phyloP scores from a whole-genome alignment of 148 eudicot genomes.

The Vaccinium corymbosum region DNA sequence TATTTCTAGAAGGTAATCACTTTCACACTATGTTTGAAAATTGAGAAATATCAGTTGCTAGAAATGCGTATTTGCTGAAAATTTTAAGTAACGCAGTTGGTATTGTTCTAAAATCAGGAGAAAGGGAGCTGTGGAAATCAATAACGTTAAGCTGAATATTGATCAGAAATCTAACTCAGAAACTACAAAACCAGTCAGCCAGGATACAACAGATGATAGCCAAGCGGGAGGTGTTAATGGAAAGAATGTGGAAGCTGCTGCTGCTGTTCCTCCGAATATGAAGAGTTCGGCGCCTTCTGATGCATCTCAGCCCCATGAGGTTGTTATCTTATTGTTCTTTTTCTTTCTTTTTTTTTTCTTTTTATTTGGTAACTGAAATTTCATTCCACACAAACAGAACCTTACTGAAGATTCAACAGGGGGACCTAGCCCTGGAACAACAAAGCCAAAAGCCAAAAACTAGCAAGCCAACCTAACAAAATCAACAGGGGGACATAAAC shows the following conservation, averaged over 20 bases:
- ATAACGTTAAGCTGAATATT: conserved; percentile 28
- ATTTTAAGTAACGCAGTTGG: background rate
- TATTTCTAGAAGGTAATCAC: conserved; percentile 39
- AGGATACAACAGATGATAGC: conserved; percentile 11
- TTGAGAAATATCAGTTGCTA: background rate
- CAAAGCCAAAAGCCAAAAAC: background rate
- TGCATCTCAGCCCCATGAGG: conserved; percentile 40
- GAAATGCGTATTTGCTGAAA: background rate
- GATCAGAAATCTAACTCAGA: conserved; percentile 33
- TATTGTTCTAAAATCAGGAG: conserved; percentile 33
- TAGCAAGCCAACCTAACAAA: background rate
- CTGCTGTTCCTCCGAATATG: conserved; percentile 17
- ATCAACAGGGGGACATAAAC: background rate
- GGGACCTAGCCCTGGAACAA: background rate
- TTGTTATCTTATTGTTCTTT: conserved; percentile 11
- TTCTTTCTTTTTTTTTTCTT: background rate
- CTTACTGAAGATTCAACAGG: background rate
- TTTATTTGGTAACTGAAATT: background rate
- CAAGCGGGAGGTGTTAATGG: conserved; percentile 18
- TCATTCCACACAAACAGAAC: background rate
- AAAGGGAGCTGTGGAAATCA: conserved; percentile 31
- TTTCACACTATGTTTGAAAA: background rate
- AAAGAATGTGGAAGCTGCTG: conserved; percentile 31
- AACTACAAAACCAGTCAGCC: conserved; percentile 24
- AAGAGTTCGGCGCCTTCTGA: conserved; percentile 34